Evolutionary conservation across 2,329 filamentous ascomycete genomes (phyloP).

Genomic region (Achaetomium macrosporum): DNA sequence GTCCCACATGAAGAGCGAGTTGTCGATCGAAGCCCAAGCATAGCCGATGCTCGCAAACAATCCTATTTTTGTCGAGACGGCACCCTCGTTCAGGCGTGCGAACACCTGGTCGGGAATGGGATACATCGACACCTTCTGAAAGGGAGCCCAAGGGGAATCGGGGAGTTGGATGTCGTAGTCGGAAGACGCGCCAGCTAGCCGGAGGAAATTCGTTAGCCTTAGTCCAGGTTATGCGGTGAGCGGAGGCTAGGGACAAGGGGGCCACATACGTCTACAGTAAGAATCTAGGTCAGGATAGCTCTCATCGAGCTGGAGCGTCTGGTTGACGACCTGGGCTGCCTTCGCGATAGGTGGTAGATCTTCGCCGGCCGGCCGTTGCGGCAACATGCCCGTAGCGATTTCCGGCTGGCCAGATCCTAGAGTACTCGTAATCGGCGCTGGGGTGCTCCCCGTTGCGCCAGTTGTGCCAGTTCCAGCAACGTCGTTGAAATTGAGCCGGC

Average conservation of each 20-base stretch:
- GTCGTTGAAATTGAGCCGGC: slow-evolving; percentile 43
- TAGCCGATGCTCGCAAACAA: slow-evolving; percentile 92
- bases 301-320: slow-evolving; percentile 67
- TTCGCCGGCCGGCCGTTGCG: slow-evolving; percentile 36
- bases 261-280: slow-evolving; percentile 74
- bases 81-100: slow-evolving; percentile 81
- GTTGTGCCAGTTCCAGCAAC: slow-evolving; percentile 8
- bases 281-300: slow-evolving; percentile 84
- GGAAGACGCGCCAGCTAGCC: slow-evolving; percentile 75
- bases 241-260: neutral
- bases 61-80: slow-evolving; percentile 89
- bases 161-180: slow-evolving; percentile 76
- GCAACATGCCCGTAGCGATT: slow-evolving; percentile 24
- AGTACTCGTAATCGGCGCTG: slow-evolving; percentile 13
- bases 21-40: slow-evolving; percentile 94
- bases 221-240: slow-evolving; percentile 23
- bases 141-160: slow-evolving; percentile 74
- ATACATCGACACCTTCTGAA: slow-evolving; percentile 80
- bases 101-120: slow-evolving; percentile 89
- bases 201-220: neutral
- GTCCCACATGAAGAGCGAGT: slow-evolving; percentile 94
- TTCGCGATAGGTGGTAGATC: slow-evolving; percentile 66
- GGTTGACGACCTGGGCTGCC: slow-evolving; percentile 78
- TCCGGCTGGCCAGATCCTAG: slow-evolving; percentile 15
- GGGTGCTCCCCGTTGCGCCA: slow-evolving; percentile 2